A percentile compares a stretch with the other conserved stretches of the same genome.
Conservation (phyloP, 306 rosid genomes). For the Ormosia semicastrata region DNA sequence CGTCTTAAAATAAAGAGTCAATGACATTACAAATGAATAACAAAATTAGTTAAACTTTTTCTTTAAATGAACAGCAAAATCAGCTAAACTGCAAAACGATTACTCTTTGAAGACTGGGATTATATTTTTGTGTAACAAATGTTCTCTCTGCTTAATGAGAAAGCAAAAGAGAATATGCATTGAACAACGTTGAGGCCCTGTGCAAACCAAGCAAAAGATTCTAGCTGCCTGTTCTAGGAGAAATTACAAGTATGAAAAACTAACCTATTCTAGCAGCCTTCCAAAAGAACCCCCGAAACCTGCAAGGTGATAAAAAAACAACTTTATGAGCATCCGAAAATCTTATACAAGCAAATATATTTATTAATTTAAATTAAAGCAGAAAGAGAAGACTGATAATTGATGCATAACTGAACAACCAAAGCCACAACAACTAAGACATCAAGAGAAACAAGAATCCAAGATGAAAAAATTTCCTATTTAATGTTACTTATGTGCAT, state of each 20-base stretch:
- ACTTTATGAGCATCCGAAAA: not conserved
- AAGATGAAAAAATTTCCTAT: not conserved
- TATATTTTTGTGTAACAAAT: not conserved
- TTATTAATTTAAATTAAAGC: not conserved
- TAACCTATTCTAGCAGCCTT: slow-evolving; percentile 71
- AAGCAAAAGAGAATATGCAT: not conserved
- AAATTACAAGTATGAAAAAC: slow-evolving; percentile 1
- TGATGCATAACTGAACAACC: slow-evolving; percentile 7
- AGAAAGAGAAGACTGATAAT: not conserved
- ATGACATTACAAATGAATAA: not conserved
- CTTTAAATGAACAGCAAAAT: not conserved
- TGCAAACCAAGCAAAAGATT: not conserved
- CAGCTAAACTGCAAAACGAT: not conserved
- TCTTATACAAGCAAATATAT: not conserved
- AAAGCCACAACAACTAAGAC: not conserved
- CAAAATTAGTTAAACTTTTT: not conserved
- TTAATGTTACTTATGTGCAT: not conserved
- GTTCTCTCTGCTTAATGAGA: not conserved
- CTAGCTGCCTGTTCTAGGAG: not conserved
- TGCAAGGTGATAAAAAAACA: slow-evolving; percentile 28
- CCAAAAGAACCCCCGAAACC: slow-evolving; percentile 72
- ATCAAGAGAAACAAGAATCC: not conserved
- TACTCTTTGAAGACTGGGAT: not conserved
- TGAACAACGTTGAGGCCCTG: not conserved
- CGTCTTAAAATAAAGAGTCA: not conserved